These are phyloP conservation scores for Linderina pennispora DNA, from an alignment of 192 early-diverging fungal genomes.

Conservation along the genomic window DNA sequence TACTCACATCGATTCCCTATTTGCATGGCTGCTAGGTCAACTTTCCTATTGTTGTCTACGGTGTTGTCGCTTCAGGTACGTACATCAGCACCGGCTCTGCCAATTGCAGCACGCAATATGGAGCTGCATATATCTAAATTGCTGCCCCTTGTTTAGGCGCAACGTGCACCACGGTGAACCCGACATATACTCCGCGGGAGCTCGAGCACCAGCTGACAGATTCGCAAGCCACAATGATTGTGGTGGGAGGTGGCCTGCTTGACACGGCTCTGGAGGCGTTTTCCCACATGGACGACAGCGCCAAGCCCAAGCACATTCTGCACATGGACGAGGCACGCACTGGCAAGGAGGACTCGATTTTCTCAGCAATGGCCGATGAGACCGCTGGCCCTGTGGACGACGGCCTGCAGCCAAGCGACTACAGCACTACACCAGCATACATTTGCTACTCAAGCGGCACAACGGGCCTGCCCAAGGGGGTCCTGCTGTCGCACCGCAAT, in stretches of 20 bases:
- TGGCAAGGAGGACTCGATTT: conserved; percentile 6
- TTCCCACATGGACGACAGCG: conserved; percentile 6
- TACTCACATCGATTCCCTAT: too few relatives aligned
- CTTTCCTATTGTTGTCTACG: conserved; percentile 60
- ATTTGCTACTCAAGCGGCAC: conserved; percentile 71
- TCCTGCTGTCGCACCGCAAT: conserved; percentile 61
- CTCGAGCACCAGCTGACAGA: conserved; percentile 73
- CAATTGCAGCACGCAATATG: too few relatives aligned
- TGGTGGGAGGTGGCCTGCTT: conserved; percentile 48
- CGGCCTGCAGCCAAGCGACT: conserved; percentile 5
- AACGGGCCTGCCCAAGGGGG: conserved; percentile 63
- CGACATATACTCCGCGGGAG: conserved; percentile 73
- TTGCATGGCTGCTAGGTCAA: too few relatives aligned
- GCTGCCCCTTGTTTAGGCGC: too few relatives aligned
- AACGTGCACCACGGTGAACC: conserved; percentile 69
- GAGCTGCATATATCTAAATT: too few relatives aligned
- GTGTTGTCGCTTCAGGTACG: conserved; percentile 54
- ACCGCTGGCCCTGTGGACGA: background rate
- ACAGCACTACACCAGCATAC: conserved; percentile 44
- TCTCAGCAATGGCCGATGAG: conserved; percentile 5
- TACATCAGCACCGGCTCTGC: too few relatives aligned
- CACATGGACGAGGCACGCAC: conserved; percentile 17
- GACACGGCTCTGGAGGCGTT: conserved; percentile 17
- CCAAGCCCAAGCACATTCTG: conserved; percentile 40
- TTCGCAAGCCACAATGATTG: conserved; percentile 56